Percentiles rank a stretch among this genome's conserved stretches.
These are phyloP conservation scores for Alternaria alternata DNA, from an alignment of 2,329 filamentous ascomycete genomes.

Conservation along the genomic window DNA sequence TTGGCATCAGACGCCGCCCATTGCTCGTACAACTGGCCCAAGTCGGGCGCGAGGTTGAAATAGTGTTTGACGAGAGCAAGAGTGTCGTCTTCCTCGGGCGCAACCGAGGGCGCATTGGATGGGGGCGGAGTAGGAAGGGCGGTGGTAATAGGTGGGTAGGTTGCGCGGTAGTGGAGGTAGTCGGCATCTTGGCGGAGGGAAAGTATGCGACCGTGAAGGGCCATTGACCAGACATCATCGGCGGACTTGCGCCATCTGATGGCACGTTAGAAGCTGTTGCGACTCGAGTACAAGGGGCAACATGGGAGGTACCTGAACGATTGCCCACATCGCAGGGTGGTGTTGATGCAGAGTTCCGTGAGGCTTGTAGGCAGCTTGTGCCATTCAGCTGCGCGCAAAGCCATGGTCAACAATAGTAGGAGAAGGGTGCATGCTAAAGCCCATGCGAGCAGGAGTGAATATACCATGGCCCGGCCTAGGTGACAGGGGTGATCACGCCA, in stretches of 20 bases:
- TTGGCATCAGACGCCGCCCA: constrained; percentile 89
- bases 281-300: neutral
- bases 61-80: constrained; percentile 80
- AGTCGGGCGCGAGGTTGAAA: constrained; percentile 82
- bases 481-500: constrained; percentile 25
- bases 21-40: constrained; percentile 78
- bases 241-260: constrained; percentile 82
- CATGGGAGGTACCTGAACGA: constrained; percentile 71
- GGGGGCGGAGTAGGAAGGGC: constrained; percentile 50
- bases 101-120: constrained; percentile 46
- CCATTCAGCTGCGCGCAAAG: constrained; percentile 75
- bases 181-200: constrained; percentile 83
- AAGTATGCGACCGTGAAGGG: constrained; percentile 83
- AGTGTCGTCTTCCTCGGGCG: constrained; percentile 70
- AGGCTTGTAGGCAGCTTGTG: constrained; percentile 82
- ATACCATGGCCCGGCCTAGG: constrained; percentile 10
- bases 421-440: neutral
- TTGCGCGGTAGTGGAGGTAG: constrained; percentile 80
- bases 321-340: constrained; percentile 91
- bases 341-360: constrained; percentile 91
- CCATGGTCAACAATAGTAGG: constrained; percentile 41
- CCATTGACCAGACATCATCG: constrained; percentile 86
- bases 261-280: constrained; percentile 14
- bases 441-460: neutral
- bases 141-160: constrained; percentile 57